Base-by-base conservation (phyloP, 331 rosid genomes). In the Quercus tomentella region DNA sequence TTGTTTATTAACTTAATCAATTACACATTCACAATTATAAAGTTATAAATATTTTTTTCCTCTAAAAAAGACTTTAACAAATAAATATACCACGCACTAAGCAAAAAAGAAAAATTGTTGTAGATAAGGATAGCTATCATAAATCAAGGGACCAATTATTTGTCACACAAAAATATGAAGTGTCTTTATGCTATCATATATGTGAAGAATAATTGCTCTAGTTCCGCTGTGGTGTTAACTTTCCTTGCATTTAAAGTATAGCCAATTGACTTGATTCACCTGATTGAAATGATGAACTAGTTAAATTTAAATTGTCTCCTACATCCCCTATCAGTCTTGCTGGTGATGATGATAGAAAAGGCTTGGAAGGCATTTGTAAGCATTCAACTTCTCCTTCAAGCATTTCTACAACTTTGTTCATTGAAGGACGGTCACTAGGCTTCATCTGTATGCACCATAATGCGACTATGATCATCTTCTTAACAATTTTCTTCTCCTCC, bases 291-390 rank as follows among this genome's bases (percentile, higher is more conserved):
- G 52, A 45, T 45, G 52, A 45, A 3, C 4, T 10, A 45, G 4
- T 45, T 45, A 16, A 3, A 26, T 6, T 5, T 2, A 9, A 62
- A 28, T 10, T 62, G 1, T 62, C 4, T 4, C 2, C 21, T 2
- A 2, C n/a, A 25, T 62, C 41, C 9, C 6, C 28, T 9, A 21
- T 21, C 0, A 1, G 7, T 21, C 28, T 58, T 8, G 11, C 1
- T 22, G 3, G 51, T 6, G 80, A 72, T 6, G 80, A 72, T 17
- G 30, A 28, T 7, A 72, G 2, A 1, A 15, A 73, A 3, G 87
- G 87, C 41, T 74, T 80, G 1, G 89, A 79, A 68, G 90, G 88
- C 84, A 87, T 81, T 81, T 84, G 23, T 2, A 87, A 30, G 22
- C 21, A 5, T 70, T 84, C 81, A 23, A 69, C 15, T 3, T 73